Evolutionary conservation across 2,329 filamentous ascomycete genomes (phyloP).

Genomic region (Trichoderma citrinoviride): DNA sequence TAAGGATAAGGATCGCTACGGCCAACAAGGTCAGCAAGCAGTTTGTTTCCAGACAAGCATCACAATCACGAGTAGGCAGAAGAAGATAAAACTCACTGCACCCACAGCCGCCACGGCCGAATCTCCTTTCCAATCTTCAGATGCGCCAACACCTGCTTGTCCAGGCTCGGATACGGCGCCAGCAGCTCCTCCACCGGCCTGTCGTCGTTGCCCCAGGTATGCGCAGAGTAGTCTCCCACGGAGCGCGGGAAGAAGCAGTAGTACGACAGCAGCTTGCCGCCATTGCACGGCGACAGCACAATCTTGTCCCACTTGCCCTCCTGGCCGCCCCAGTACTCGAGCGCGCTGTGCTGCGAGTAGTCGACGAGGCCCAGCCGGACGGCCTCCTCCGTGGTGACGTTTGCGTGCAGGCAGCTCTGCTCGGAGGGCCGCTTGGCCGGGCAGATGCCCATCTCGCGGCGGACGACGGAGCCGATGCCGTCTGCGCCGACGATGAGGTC

Average conservation of each 20-base stretch:
- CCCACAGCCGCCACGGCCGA: slow-evolving; percentile 61
- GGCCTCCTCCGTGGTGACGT: slow-evolving; percentile 60
- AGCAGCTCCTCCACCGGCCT: slow-evolving; percentile 57
- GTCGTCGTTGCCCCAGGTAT: slow-evolving; percentile 57
- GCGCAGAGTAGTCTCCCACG: slow-evolving; percentile 57
- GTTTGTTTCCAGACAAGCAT: neutral
- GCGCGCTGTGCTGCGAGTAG: slow-evolving; percentile 57
- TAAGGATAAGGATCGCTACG: slow-evolving; percentile 54
- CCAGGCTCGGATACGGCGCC: slow-evolving; percentile 58
- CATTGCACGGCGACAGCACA: slow-evolving; percentile 66
- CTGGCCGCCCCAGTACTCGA: slow-evolving; percentile 70
- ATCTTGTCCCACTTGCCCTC: slow-evolving; percentile 66
- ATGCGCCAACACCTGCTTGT: slow-evolving; percentile 55
- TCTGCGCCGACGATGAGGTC: slow-evolving; percentile 64
- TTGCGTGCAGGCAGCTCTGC: slow-evolving; percentile 62
- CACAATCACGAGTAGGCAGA: too few species aligned
- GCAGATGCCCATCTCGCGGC: slow-evolving; percentile 60
- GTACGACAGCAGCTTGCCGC: slow-evolving; percentile 62
- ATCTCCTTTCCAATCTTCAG: slow-evolving; percentile 61
- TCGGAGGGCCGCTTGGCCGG: slow-evolving; percentile 59
- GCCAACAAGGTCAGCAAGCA: neutral
- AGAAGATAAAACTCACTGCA: slow-evolving; percentile 51
- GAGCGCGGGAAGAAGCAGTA: slow-evolving; percentile 64
- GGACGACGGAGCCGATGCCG: slow-evolving; percentile 64
- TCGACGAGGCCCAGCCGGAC: slow-evolving; percentile 59